Evolutionary conservation across 495 filamentous ascomycete genomes (phyloP).

Genomic region (Aspergillus conjunctus): DNA sequence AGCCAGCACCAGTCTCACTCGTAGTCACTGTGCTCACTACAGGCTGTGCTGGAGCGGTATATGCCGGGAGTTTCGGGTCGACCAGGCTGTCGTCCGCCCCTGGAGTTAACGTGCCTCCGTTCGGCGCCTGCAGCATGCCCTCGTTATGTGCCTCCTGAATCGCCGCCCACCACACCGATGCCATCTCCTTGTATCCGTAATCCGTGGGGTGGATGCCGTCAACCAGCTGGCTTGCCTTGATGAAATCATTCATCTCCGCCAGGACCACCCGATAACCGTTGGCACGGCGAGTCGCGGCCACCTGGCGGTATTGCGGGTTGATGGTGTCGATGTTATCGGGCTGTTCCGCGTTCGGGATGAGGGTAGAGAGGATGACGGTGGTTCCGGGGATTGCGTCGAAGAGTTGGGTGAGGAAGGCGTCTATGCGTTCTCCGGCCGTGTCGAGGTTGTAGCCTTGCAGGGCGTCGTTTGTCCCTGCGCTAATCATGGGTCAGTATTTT

Average conservation of each 20-base stretch:
- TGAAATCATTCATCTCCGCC: conserved; percentile 50
- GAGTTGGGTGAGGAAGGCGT: conserved; percentile 39
- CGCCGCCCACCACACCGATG: conserved; percentile 51
- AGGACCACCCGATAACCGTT: conserved; percentile 41
- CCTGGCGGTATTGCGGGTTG: conserved; percentile 39
- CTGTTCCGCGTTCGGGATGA: conserved; percentile 40
- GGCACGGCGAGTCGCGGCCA: conserved; percentile 35
- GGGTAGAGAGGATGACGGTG: conserved; percentile 52
- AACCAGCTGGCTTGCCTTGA: conserved; percentile 36
- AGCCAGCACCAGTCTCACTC: not conserved
- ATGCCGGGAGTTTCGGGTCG: conserved; percentile 14
- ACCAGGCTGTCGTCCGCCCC: conserved; percentile 26
- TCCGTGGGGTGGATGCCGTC: conserved; percentile 56
- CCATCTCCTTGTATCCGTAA: conserved; percentile 56
- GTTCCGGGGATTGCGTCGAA: conserved; percentile 42
- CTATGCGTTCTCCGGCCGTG: conserved; percentile 32
- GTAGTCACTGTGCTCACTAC: not conserved
- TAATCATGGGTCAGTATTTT: conserved; percentile 10
- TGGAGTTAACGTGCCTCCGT: conserved; percentile 5
- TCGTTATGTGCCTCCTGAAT: conserved; percentile 35
- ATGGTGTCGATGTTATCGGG: conserved; percentile 30
- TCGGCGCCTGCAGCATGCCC: conserved; percentile 23
- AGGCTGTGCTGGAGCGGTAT: conserved; percentile 15
- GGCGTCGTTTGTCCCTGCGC: conserved; percentile 54
- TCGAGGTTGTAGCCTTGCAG: conserved; percentile 35